Conservation (phyloP, 441 rosid species). For the Gossypium lobatum region DNA sequence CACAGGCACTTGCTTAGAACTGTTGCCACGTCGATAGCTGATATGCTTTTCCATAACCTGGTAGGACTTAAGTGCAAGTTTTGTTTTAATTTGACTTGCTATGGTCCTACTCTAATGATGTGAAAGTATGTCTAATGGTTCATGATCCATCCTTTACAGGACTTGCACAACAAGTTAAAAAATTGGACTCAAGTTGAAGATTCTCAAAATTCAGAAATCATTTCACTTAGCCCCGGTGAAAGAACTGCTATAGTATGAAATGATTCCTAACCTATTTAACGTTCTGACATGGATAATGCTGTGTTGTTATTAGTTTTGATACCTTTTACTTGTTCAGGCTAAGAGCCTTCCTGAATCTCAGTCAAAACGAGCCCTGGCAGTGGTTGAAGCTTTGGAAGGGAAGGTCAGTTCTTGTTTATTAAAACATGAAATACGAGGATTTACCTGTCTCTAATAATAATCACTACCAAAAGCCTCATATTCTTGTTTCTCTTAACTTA, state of each 20-base stretch:
- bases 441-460: background rate
- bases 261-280: conserved; percentile 11
- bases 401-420: conserved; percentile 49
- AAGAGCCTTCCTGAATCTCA: conserved; percentile 67
- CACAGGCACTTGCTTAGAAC: conserved; percentile 93
- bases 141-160: conserved; percentile 37
- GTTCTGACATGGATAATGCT: background rate
- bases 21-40: conserved; percentile 59
- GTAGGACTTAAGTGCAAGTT: conserved; percentile 31
- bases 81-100: conserved; percentile 15
- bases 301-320: conserved; percentile 8
- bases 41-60: conserved; percentile 66
- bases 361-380: conserved; percentile 65
- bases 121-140: conserved; percentile 19
- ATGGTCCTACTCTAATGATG: conserved; percentile 11
- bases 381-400: conserved; percentile 82
- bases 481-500: background rate
- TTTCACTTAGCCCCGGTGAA: conserved; percentile 49
- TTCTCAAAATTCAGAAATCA: conserved; percentile 44
- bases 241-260: conserved; percentile 63
- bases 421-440: background rate
- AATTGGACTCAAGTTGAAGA: conserved; percentile 69
- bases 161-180: conserved; percentile 70
- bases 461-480: background rate
- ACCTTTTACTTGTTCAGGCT: conserved; percentile 42